Evolutionary conservation across 116 monocot genomes (phyloP).

Genomic region (Zostera marina): DNA sequence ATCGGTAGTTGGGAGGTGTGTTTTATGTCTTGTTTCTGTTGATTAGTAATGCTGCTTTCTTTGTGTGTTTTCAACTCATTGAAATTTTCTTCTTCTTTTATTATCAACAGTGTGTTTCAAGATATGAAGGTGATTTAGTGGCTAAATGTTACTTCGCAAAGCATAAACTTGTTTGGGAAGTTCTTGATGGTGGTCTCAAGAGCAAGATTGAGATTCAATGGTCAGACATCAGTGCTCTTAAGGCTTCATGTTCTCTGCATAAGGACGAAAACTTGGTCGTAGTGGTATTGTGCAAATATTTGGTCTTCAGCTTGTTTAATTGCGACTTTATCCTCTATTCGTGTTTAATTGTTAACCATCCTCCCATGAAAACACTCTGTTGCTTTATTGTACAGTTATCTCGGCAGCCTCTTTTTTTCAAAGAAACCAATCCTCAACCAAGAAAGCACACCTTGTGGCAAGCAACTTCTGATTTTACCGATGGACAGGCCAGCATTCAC

Average conservation of each 20-base stretch:
- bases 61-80: not conserved
- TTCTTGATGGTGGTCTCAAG: slow-evolving; percentile 61
- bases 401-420: slow-evolving; percentile 81
- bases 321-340: not conserved
- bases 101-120: slow-evolving; percentile 55
- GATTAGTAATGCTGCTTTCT: not conserved
- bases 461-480: slow-evolving; percentile 82
- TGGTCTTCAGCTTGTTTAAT: not conserved
- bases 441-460: slow-evolving; percentile 94
- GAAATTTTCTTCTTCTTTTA: slow-evolving; percentile 4
- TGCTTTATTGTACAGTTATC: slow-evolving; percentile 33
- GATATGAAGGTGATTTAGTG: slow-evolving; percentile 69
- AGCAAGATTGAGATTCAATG: slow-evolving; percentile 71
- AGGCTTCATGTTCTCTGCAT: slow-evolving; percentile 42
- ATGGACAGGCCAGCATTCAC: slow-evolving; percentile 66
- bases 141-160: slow-evolving; percentile 73
- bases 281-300: slow-evolving; percentile 29
- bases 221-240: slow-evolving; percentile 59
- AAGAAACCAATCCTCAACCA: slow-evolving; percentile 83
- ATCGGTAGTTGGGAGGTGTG: slow-evolving; percentile 92
- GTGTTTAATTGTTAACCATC: too few species aligned
- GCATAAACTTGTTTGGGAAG: slow-evolving; percentile 66
- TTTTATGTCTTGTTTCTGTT: not conserved
- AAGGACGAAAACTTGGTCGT: slow-evolving; percentile 37
- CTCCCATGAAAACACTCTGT: not conserved